phyloP scores from a whole-genome alignment of 768 basidiomycete species.

The Boletus edulis region DNA sequence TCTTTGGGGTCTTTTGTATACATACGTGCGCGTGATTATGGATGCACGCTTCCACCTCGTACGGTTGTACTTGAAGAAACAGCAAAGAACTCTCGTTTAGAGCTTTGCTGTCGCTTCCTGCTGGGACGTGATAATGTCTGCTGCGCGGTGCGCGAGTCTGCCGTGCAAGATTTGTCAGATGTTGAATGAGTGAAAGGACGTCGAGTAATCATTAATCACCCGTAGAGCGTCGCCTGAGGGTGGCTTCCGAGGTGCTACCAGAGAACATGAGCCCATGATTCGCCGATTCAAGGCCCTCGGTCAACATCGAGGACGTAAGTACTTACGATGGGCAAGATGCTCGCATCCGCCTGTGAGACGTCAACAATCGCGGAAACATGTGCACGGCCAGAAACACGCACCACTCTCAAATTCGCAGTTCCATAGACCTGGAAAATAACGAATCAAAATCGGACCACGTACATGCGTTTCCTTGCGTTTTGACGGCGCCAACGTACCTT shows the following conservation, averaged over 20 bases:
- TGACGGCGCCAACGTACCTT: conserved; percentile 1
- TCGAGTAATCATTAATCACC: background rate
- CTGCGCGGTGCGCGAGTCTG: conserved; percentile 10
- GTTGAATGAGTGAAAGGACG: background rate
- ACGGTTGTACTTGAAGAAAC: no score
- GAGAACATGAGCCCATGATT: background rate
- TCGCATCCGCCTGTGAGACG: conserved; percentile 13
- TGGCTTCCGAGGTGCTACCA: conserved; percentile 16
- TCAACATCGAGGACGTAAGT: no score
- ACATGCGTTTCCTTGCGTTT: no score
- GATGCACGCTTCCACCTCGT: no score
- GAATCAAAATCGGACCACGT: no score
- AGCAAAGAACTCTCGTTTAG: no score
- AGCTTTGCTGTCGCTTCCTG: background rate
- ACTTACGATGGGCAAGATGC: conserved; percentile 17
- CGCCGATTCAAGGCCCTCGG: background rate
- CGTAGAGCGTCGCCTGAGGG: conserved; percentile 22
- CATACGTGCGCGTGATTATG: no score
- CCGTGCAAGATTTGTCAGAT: background rate
- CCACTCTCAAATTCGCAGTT: conserved; percentile 13
- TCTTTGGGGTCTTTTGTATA: background rate
- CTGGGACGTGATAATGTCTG: conserved; percentile 1
- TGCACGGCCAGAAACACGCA: background rate
- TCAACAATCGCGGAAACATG: background rate
- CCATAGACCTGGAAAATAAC: conserved; percentile 11